A percentile compares a stretch with the other conserved stretches of the same genome.
Evolutionary conservation across 306 rosid genomes (phyloP).

Genomic region (Vigna angularis): DNA sequence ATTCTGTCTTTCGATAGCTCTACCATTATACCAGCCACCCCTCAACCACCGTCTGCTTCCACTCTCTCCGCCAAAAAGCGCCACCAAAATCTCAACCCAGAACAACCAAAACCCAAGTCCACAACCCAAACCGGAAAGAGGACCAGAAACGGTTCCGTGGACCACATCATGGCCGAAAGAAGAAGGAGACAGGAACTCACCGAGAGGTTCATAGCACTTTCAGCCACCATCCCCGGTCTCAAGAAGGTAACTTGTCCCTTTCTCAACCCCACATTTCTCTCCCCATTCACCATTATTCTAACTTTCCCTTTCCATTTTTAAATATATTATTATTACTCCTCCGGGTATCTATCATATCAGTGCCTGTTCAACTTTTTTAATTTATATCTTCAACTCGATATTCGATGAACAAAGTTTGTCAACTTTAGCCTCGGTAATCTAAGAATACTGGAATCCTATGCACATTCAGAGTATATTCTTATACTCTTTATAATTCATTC

Average conservation of each 20-base stretch:
- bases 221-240: conserved; percentile 50
- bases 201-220: conserved; percentile 46
- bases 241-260: conserved; percentile 40
- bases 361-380: too few relatives aligned
- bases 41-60: neutral
- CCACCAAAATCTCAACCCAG: neutral
- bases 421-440: neutral
- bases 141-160: conserved; percentile 33
- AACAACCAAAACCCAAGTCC: neutral
- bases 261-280: neutral
- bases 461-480: neutral
- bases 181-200: conserved; percentile 45
- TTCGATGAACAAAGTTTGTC: neutral
- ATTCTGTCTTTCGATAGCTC: conserved; percentile 45
- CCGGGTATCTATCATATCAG: too few relatives aligned
- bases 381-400: too few relatives aligned
- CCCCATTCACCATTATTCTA: too few relatives aligned
- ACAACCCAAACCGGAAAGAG: neutral
- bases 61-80: conserved; percentile 14
- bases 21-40: conserved; percentile 22
- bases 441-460: neutral
- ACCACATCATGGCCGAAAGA: conserved; percentile 49
- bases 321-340: too few relatives aligned
- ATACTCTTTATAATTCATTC: neutral
- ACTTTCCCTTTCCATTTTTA: too few relatives aligned